These are phyloP conservation scores for Mesotaenium endlicherianum DNA, from an alignment of 139 green algal species.

Conservation along the genomic window DNA sequence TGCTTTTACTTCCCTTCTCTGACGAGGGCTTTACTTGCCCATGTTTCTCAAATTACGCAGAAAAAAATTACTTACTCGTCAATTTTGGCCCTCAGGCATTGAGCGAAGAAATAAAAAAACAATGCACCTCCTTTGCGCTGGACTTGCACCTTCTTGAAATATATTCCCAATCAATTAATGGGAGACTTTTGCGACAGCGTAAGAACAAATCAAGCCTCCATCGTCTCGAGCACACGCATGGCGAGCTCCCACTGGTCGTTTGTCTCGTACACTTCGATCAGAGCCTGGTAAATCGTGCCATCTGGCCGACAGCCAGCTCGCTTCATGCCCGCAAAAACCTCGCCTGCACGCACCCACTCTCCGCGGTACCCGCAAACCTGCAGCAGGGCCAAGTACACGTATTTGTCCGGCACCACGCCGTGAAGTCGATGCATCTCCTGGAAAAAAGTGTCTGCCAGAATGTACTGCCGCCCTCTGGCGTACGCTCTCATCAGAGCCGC, in stretches of 20 bases:
- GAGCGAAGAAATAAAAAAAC: no score
- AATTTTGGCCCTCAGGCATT: no score
- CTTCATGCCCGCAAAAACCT: slow-evolving; percentile 20
- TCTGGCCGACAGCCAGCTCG: background rate
- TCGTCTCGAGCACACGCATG: slow-evolving; percentile 1
- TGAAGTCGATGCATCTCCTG: background rate
- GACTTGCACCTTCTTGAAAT: no score
- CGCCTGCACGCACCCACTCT: slow-evolving; percentile 2
- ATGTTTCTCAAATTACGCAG: no score
- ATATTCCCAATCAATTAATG: no score
- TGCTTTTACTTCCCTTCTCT: no score
- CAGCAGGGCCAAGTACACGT: slow-evolving; percentile 15
- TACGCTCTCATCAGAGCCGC: background rate
- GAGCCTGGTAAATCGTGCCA: background rate
- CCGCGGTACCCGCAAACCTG: background rate
- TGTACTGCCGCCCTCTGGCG: background rate
- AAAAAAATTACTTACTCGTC: no score
- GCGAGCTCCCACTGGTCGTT: slow-evolving; percentile 16
- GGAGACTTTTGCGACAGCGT: no score
- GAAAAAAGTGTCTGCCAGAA: background rate
- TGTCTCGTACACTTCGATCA: slow-evolving; percentile 11
- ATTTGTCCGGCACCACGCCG: slow-evolving; percentile 22
- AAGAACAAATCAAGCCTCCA: no score
- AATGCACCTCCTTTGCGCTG: no score
- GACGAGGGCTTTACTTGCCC: no score